Evolutionary conservation across 2,329 filamentous ascomycete genomes (phyloP).

Genomic region (Emericellopsis cladophorae): DNA sequence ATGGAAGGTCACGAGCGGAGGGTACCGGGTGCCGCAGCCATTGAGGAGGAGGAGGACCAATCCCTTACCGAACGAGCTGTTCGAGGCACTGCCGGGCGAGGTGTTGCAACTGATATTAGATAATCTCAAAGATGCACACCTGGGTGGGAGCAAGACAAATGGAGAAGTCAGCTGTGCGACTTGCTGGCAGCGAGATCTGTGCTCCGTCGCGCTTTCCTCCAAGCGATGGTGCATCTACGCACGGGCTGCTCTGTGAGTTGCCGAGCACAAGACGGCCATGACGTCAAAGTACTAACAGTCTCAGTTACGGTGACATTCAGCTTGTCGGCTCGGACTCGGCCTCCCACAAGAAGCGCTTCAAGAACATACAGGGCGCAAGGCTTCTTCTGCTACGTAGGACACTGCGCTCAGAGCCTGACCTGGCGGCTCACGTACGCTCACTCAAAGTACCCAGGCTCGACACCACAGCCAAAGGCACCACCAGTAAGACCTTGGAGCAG

Average conservation of each 20-base stretch:
- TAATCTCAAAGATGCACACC: constrained; percentile 37
- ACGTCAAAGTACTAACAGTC: background rate
- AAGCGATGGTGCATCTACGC: constrained; percentile 40
- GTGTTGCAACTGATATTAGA: constrained; percentile 44
- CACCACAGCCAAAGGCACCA: constrained; percentile 17
- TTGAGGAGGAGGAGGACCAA: constrained; percentile 9
- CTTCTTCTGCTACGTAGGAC: constrained; percentile 45
- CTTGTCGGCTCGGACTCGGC: constrained; percentile 44
- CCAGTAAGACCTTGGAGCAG: constrained; percentile 22
- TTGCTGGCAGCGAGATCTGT: constrained; percentile 52
- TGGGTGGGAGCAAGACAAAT: constrained; percentile 14
- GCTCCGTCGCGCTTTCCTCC: constrained; percentile 34
- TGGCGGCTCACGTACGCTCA: constrained; percentile 41
- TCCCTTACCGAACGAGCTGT: constrained; percentile 34
- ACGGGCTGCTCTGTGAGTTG: constrained; percentile 35
- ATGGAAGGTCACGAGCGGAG: constrained; percentile 13
- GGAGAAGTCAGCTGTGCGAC: constrained; percentile 44
- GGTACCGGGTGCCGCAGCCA: constrained; percentile 1
- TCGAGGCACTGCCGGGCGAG: constrained; percentile 43
- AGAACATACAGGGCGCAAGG: constrained; percentile 36
- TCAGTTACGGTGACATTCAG: constrained; percentile 44
- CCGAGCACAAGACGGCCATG: background rate
- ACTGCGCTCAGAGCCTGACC: constrained; percentile 35
- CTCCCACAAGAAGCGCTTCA: constrained; percentile 44
- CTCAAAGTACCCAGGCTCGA: constrained; percentile 40